Evolutionary conservation across 2,329 filamentous ascomycete genomes (phyloP), one percentile per base, ranked within the genome.

Genomic region (Monilinia aucupariae): DNA sequence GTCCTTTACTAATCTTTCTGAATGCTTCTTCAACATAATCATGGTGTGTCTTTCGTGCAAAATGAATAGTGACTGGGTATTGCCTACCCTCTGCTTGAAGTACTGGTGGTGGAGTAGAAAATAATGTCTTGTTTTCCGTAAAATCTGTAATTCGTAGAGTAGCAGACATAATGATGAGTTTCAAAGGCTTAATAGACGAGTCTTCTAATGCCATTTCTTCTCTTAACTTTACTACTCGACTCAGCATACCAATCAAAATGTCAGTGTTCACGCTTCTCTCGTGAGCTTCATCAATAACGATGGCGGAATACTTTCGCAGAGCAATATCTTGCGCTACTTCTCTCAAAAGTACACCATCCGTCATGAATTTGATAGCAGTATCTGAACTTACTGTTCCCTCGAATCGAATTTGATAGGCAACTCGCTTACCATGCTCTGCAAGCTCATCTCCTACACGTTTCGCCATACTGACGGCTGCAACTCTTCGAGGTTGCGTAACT

Each of bases 341-440:
- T 63, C 94, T 87, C 12, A 99, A 82, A 64, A 99, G 79, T 34
- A 99, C 92, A 82, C 94, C 94, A 75, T 99, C 94, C 0, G 94
- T 99, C 92, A 99, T 97, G 77, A 97, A 99, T 75, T 99, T 99
- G 74, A 99, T 85, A 7, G 91, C 89, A 0, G 94, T 99, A 59
- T 91, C 88, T 34, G 86, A 80, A 55, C 86, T 85, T 1, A 89
- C 86, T 0, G 87, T 93, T 56, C 89, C 91, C 73, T 99, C 94
- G 68, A 97, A 99, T 30, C 96, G 89, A 70, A 99, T 97, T 74
- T 92, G 94, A 74, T 97, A 96, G 5, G 90, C 91, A 8, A 99
- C 92, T 54, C 84, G 83, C 32, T 87, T 80, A n/a, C 86, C 86
- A 70, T 88, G 85, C 53, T 89, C 81, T 1, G 91, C 92, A 49